A percentile compares a stretch with the other conserved stretches of the same genome.
Conservation (phyloP, 768 basidiomycete species). For the Naganishia randhawae region DNA sequence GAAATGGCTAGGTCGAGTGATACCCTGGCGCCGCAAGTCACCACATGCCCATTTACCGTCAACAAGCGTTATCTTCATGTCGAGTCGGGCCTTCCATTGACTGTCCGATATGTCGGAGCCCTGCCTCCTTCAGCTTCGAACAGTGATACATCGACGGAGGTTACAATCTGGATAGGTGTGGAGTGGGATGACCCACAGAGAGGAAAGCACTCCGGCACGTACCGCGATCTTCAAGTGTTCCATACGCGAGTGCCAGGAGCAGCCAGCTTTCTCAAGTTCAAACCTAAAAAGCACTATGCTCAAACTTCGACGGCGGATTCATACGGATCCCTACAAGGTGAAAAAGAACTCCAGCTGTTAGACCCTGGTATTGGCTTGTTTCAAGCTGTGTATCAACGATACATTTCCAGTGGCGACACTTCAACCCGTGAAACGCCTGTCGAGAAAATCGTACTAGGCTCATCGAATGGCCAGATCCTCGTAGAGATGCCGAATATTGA, state of each 20-base stretch:
- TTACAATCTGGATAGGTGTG: slow-evolving; percentile 75
- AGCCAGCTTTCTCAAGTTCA: slow-evolving; percentile 40
- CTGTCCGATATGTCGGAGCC: slow-evolving; percentile 40
- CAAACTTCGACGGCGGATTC: not conserved
- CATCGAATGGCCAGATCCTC: slow-evolving; percentile 74
- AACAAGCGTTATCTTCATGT: slow-evolving; percentile 39
- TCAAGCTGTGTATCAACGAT: slow-evolving; percentile 69
- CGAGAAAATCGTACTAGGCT: slow-evolving; percentile 64
- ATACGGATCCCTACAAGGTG: not conserved
- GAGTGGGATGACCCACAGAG: slow-evolving; percentile 86
- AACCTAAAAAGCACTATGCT: not conserved
- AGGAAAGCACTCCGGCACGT: slow-evolving; percentile 82
- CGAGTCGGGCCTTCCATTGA: slow-evolving; percentile 35
- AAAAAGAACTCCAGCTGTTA: slow-evolving; percentile 14
- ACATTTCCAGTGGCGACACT: slow-evolving; percentile 48
- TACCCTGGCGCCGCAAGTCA: not conserved
- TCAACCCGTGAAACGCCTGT: not conserved
- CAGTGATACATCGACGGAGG: not conserved
- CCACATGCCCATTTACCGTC: slow-evolving; percentile 18
- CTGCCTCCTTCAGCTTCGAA: slow-evolving; percentile 28
- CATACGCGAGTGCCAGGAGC: slow-evolving; percentile 38
- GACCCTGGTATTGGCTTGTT: slow-evolving; percentile 61
- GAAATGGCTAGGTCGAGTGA: not conserved
- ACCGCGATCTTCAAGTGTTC: slow-evolving; percentile 76
- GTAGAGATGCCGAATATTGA: slow-evolving; percentile 82